A percentile compares a stretch with the other conserved stretches of the same genome.
Conservation (phyloP, 805 yeast genomes). For the Saturnispora serradocipensis region DNA sequence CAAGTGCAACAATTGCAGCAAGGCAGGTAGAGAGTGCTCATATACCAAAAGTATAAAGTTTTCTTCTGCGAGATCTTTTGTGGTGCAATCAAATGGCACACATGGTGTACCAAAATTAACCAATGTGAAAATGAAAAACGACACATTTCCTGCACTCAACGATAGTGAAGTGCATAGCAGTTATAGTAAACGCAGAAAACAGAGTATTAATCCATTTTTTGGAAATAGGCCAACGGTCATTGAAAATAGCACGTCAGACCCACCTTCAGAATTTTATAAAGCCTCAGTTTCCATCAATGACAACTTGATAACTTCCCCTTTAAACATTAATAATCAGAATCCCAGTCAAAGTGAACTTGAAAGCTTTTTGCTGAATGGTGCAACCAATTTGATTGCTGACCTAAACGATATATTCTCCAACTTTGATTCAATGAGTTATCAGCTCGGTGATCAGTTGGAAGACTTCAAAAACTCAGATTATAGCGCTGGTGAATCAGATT, state of each 20-base stretch:
- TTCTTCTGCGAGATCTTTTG: conserved; percentile 25
- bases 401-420: conserved; percentile 27
- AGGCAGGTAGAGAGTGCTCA: conserved; percentile 29
- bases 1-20: conserved; percentile 33
- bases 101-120: background rate
- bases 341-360: conserved; percentile 21
- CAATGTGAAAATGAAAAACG: background rate
- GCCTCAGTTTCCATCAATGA: background rate
- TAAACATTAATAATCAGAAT: background rate
- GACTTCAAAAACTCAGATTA: background rate
- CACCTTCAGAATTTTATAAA: background rate
- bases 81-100: conserved; percentile 8
- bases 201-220: conserved; percentile 10
- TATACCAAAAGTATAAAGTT: conserved; percentile 30
- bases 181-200: background rate
- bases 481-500: background rate
- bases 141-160: background rate
- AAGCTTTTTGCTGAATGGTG: conserved; percentile 27
- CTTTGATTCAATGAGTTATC: conserved; percentile 20
- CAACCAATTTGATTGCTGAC: conserved; percentile 28
- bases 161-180: background rate
- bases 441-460: background rate
- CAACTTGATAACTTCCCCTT: background rate
- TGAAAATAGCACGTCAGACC: conserved; percentile 16
- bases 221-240: conserved; percentile 17